phyloP scores from a whole-genome alignment of 1,139 yeast genomes.

The Yamadazyma pseudoaaseri region DNA sequence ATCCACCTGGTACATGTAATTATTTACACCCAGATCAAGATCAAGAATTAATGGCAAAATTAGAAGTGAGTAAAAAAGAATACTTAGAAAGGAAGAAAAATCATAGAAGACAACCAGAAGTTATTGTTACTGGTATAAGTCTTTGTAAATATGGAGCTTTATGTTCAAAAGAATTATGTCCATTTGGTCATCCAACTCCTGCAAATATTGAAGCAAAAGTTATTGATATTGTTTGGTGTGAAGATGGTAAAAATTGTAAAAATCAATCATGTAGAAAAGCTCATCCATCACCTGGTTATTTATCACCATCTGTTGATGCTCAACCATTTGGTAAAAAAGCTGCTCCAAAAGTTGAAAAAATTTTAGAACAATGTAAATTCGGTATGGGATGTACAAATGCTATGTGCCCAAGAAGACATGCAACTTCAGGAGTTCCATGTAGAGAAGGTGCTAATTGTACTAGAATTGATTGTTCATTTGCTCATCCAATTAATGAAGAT shows the following conservation, averaged over 20 bases:
- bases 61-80: conserved; percentile 57
- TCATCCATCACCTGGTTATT: conserved; percentile 70
- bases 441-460: conserved; percentile 78
- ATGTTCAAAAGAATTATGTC: conserved; percentile 77
- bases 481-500: conserved; percentile 75
- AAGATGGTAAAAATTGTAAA: conserved; percentile 62
- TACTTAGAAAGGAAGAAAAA: conserved; percentile 33
- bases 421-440: conserved; percentile 68
- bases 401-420: conserved; percentile 83
- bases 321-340: conserved; percentile 7
- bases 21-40: conserved; percentile 85
- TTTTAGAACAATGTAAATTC: conserved; percentile 79
- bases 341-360: conserved; percentile 25
- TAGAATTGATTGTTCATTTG: conserved; percentile 76
- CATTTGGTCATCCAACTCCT: conserved; percentile 90
- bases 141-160: conserved; percentile 73
- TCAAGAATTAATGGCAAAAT: conserved; percentile 63
- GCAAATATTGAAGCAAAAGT: conserved; percentile 74
- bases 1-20: conserved; percentile 79
- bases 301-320: conserved; percentile 27
- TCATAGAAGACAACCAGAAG: conserved; percentile 20
- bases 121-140: conserved; percentile 41
- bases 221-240: conserved; percentile 71
- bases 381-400: conserved; percentile 73
- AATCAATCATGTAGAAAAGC: conserved; percentile 66